Percentiles rank a stretch among this genome's conserved stretches.
Evolutionary conservation across 441 rosid species (phyloP).

Genomic region (Adansonia grandidieri): DNA sequence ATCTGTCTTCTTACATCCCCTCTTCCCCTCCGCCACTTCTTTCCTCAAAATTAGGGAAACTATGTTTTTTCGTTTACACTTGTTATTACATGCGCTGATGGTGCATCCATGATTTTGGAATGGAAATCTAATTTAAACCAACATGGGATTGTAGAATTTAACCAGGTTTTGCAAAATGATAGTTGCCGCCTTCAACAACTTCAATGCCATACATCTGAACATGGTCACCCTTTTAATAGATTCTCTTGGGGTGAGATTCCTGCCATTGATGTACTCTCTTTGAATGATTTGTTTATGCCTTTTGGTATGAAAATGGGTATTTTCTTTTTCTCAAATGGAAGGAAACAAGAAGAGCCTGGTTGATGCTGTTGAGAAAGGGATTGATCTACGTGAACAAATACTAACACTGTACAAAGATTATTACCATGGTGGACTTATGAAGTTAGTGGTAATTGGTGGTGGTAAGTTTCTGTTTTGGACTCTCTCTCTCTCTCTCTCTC

Average conservation of each 20-base stretch:
- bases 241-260: constrained; percentile 85
- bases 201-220: constrained; percentile 79
- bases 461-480: constrained; percentile 49
- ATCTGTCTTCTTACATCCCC: neutral
- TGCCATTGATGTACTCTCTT: constrained; percentile 26
- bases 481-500: constrained; percentile 20
- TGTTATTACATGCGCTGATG: constrained; percentile 17
- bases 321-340: constrained; percentile 41
- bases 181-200: constrained; percentile 91
- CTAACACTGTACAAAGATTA: constrained; percentile 63
- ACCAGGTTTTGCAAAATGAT: constrained; percentile 94
- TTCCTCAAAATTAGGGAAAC: neutral
- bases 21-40: no score
- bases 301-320: constrained; percentile 25
- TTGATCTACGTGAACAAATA: constrained; percentile 78
- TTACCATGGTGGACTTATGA: constrained; percentile 93
- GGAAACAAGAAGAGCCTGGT: constrained; percentile 93
- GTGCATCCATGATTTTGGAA: constrained; percentile 25
- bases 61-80: neutral
- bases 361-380: constrained; percentile 85
- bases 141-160: constrained; percentile 67
- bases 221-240: constrained; percentile 76
- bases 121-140: constrained; percentile 25
- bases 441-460: constrained; percentile 96
- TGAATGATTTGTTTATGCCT: constrained; percentile 27